Percentiles rank a stretch among this genome's conserved stretches.
phyloP scores from a whole-genome alignment of 2,329 filamentous ascomycete genomes.

The Phaeophleospora eucalypticola region DNA sequence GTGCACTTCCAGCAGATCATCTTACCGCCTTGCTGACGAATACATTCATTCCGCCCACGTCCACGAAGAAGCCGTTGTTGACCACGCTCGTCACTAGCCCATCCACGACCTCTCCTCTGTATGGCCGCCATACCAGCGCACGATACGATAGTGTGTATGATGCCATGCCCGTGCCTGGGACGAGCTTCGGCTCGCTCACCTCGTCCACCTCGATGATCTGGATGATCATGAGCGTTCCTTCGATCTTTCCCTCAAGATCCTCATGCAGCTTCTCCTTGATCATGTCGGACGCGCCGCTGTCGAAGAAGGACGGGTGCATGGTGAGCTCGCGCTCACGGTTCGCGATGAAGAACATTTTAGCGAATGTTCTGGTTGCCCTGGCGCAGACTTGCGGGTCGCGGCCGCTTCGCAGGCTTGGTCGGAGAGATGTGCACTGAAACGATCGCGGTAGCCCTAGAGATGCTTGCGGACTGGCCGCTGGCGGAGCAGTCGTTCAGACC shows the following conservation, averaged over 20 bases:
- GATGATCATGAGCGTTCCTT: slow-evolving; percentile 94
- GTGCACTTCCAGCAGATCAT: slow-evolving; percentile 17
- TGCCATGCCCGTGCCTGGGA: slow-evolving; percentile 85
- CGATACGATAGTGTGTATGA: slow-evolving; percentile 95
- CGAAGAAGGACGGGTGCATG: slow-evolving; percentile 95
- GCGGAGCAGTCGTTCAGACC: neutral
- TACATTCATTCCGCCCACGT: slow-evolving; percentile 71
- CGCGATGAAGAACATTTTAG: slow-evolving; percentile 91
- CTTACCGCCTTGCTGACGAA: slow-evolving; percentile 81
- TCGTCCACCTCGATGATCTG: slow-evolving; percentile 96
- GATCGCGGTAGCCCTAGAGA: neutral
- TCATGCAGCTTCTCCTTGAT: slow-evolving; percentile 84
- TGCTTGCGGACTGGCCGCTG: neutral
- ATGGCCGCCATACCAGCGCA: slow-evolving; percentile 95
- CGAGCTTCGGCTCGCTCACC: slow-evolving; percentile 79
- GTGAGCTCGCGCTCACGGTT: slow-evolving; percentile 93
- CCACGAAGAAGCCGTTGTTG: slow-evolving; percentile 83
- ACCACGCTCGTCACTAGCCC: slow-evolving; percentile 90
- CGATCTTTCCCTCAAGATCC: slow-evolving; percentile 93
- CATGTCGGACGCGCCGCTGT: slow-evolving; percentile 85
- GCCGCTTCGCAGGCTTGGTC: no score
- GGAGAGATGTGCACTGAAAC: no score
- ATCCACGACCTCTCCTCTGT: slow-evolving; percentile 97
- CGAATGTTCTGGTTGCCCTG: neutral
- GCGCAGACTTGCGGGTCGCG: no score